Base-by-base conservation (phyloP, 1,139 yeast genomes). In the Saccharomycopsis hybrid region DNA sequence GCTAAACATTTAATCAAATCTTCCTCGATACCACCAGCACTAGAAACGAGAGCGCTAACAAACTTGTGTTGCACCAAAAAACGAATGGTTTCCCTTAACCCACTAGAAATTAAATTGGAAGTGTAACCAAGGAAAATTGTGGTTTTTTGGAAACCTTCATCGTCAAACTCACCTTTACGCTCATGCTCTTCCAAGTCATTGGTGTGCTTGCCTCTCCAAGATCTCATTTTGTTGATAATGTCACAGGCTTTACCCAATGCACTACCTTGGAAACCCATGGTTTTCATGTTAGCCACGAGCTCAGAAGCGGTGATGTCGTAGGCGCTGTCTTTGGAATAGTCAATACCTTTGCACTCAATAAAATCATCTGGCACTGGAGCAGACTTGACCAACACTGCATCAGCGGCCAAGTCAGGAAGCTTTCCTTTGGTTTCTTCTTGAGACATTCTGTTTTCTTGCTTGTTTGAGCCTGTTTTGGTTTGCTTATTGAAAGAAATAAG, bases 241-340 rank as follows among this genome's bases (percentile, higher is more conserved):
- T 87, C 95, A 65, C 97, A 89, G 1, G 97, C 97, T 59, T 80
- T 74, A 31, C 89, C 82, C 43, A 92, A 75, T 2, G 94, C 77
- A 24, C 90, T 78, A 4, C 96, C 98, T 69, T 92, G 99, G 73
- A 92, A 94, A n/a, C 99, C 99, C 97, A 92, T 92, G 44, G 80
- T 81, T 59, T 73, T 78, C 98, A 94, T 92, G 39, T 94, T 78
- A 37, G 72, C 73, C 57, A 92, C 77, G 58, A 92, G 72, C 61
- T 87, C 94, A 18, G 74, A 73, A 30, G 97, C 97, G 47, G 74
- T 72, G 78, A 86, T 80, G 65, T 88, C 80, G 56, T 69, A 73
- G 24, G 85, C 80, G 51, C 74, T 74, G 45, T 85, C 83, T 58
- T 81, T 74, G 48, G 90, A 80, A 67, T 90, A 94, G 67, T 92